Percentiles rank a stretch among this genome's conserved stretches.
Conservation (phyloP, 257 asterid species). For the Leptodermis oblonga region DNA sequence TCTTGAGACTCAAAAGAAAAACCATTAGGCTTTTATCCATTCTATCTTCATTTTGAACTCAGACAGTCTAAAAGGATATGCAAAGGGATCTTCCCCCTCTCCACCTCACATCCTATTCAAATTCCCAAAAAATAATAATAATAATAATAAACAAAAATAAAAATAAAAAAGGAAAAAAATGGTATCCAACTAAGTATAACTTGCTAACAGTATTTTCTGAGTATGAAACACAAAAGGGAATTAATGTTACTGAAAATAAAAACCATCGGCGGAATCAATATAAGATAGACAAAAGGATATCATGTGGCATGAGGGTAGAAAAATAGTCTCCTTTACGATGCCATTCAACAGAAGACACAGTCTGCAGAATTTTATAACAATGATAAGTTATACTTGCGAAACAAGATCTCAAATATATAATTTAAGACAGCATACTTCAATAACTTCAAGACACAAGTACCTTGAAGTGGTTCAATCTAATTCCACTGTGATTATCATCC, state of each 20-base stretch:
- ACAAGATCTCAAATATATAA: constrained; percentile 4
- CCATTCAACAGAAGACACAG: constrained; percentile 90
- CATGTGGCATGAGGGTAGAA: constrained; percentile 84
- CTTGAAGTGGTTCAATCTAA: constrained; percentile 90
- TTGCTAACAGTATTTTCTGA: neutral
- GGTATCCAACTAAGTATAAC: neutral
- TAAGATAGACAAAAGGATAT: constrained; percentile 62
- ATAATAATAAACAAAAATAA: too few relatives aligned
- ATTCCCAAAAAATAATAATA: too few relatives aligned
- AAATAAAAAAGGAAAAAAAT: neutral
- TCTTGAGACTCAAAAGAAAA: neutral
- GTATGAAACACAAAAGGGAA: neutral
- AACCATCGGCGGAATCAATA: neutral
- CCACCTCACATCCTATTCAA: too few relatives aligned
- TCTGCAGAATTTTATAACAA: constrained; percentile 43
- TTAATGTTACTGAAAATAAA: neutral
- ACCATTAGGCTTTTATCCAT: neutral
- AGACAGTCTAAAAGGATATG: neutral
- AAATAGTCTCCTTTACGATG: constrained; percentile 97
- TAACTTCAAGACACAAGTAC: constrained; percentile 29
- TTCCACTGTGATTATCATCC: constrained; percentile 64
- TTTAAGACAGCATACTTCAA: too few relatives aligned
- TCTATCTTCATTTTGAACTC: neutral
- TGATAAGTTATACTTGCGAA: constrained; percentile 14
- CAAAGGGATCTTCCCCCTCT: too few relatives aligned